phyloP scores from a whole-genome alignment of 2,329 filamentous ascomycete species.

The Microdochium paspali region DNA sequence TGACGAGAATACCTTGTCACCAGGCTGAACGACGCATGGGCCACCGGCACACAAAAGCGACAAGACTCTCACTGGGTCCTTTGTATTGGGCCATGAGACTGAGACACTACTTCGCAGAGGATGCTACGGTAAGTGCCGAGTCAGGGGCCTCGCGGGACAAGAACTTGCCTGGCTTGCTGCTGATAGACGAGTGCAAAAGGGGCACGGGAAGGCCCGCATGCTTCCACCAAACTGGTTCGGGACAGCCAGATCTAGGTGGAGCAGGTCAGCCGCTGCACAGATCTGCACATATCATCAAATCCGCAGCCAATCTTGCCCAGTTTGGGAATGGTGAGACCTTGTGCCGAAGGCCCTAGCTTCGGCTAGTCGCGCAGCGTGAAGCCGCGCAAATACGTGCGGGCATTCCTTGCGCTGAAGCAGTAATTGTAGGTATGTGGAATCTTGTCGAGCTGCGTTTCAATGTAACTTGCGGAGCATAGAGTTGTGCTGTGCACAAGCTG shows the following conservation, averaged over 20 bases:
- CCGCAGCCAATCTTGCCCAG: background rate
- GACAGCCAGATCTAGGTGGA: background rate
- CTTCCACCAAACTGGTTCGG: background rate
- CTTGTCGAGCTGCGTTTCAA: no score
- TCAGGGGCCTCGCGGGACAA: no score
- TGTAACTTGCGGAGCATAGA: no score
- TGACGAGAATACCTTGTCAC: background rate
- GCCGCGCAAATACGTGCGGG: no score
- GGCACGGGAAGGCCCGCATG: background rate
- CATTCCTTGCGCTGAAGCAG: no score
- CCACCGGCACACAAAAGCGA: no score
- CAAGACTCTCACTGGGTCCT: background rate
- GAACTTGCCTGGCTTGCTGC: no score
- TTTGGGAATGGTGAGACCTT: background rate
- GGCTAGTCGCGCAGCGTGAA: no score
- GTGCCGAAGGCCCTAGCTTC: no score
- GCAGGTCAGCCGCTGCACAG: background rate
- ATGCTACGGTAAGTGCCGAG: no score
- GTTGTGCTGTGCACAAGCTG: no score
- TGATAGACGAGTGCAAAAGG: background rate
- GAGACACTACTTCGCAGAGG: background rate
- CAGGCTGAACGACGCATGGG: background rate
- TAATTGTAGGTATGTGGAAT: no score
- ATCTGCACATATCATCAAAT: background rate
- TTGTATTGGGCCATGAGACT: background rate